These are phyloP conservation scores for Oemleria cerasiformis DNA, from an alignment of 306 rosid genomes.

Conservation along the genomic window DNA sequence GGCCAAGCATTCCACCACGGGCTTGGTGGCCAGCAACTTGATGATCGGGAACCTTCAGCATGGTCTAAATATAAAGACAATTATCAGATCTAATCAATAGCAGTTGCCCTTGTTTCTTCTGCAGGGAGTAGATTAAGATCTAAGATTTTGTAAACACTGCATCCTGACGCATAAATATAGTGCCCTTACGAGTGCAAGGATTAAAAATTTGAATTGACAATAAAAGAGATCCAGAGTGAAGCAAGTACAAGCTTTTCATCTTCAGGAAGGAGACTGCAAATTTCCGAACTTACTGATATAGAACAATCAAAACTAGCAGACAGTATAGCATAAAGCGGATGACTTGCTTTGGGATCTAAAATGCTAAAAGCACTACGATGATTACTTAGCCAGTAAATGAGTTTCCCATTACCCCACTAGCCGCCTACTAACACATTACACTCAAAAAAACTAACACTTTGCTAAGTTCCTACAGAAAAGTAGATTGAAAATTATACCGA, in stretches of 20 bases:
- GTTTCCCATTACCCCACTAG: not conserved
- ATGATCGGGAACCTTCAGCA: conserved; percentile 77
- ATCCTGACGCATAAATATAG: not conserved
- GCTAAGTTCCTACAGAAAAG: not conserved
- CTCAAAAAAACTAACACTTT: not conserved
- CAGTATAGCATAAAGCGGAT: not conserved
- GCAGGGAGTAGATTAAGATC: not conserved
- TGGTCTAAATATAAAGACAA: conserved; percentile 24
- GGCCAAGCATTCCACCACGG: conserved; percentile 55
- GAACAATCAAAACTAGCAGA: not conserved
- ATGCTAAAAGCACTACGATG: not conserved
- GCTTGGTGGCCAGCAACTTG: conserved; percentile 90
- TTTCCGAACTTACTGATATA: not conserved
- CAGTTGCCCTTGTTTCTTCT: not conserved
- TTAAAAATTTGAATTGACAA: not conserved
- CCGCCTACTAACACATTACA: not conserved
- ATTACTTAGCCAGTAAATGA: not conserved
- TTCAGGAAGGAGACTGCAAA: not conserved
- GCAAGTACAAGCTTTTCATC: not conserved
- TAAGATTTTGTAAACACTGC: not conserved
- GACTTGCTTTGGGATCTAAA: not conserved
- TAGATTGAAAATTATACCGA: not conserved
- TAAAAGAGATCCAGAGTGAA: not conserved
- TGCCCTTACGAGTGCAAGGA: not conserved
- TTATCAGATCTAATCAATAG: not conserved